Evolutionary conservation across 352 stramenopile species (phyloP).

Genomic region (Phytophthora pisi): DNA sequence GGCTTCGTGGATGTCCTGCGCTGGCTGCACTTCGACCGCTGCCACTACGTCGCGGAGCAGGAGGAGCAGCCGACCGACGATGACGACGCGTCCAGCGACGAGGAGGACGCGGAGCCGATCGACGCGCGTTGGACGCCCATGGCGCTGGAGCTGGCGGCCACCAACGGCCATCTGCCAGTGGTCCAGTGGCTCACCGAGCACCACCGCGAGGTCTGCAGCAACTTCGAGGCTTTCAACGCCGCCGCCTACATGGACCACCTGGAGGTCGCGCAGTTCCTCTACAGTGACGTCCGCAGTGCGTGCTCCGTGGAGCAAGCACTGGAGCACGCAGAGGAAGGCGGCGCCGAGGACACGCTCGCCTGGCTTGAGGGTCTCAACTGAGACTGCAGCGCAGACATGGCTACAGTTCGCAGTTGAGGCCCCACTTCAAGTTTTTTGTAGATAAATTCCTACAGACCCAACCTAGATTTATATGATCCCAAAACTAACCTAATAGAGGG

Average conservation of each 20-base stretch:
- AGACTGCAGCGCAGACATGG: constrained; percentile 18
- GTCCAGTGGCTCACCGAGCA: constrained; percentile 72
- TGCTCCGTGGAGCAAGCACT: constrained; percentile 62
- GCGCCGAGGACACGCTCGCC: constrained; percentile 60
- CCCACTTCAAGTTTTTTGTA: constrained; percentile 10
- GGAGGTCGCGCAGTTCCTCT: constrained; percentile 59
- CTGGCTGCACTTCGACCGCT: constrained; percentile 54
- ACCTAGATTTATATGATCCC: constrained; percentile 2
- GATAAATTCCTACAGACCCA: not conserved
- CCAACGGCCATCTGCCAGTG: constrained; percentile 60
- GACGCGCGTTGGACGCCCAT: constrained; percentile 52
- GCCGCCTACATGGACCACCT: constrained; percentile 79
- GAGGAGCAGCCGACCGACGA: constrained; percentile 28
- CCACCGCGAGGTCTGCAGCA: constrained; percentile 50
- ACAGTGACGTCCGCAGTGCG: constrained; percentile 44
- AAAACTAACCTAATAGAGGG: not conserved
- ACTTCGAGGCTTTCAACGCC: constrained; percentile 65
- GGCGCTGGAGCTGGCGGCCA: constrained; percentile 63
- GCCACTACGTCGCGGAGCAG: constrained; percentile 17
- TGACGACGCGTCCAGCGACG: constrained; percentile 14
- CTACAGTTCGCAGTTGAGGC: constrained; percentile 2
- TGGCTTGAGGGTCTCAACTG: constrained; percentile 63
- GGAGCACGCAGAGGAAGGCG: constrained; percentile 67
- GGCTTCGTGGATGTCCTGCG: constrained; percentile 55
- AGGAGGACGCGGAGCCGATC: constrained; percentile 10